These are phyloP conservation scores for Usnea hakonensis DNA, from an alignment of 495 filamentous ascomycete genomes.

Conservation along the genomic window DNA sequence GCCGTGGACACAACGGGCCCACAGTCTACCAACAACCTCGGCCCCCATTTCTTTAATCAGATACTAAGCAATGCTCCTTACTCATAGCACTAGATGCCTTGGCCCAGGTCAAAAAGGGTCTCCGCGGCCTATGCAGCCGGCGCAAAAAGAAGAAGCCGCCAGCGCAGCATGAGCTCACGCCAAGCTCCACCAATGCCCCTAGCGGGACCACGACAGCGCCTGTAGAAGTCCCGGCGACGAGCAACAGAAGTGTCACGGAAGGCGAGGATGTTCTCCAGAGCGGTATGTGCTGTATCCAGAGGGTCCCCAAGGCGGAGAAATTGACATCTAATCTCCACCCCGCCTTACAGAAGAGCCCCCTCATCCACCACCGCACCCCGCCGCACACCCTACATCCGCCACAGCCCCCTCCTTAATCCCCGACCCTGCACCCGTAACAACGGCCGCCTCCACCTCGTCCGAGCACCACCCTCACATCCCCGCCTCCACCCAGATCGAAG, in stretches of 20 bases:
- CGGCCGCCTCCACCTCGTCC: background rate
- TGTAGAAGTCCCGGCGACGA: background rate
- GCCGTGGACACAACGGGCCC: background rate
- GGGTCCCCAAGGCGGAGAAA: background rate
- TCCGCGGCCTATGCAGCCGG: slow-evolving; percentile 21
- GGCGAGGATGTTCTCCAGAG: background rate
- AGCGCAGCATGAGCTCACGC: slow-evolving; percentile 6
- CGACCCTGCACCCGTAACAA: background rate
- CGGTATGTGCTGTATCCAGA: background rate
- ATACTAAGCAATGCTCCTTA: background rate
- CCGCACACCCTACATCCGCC: background rate
- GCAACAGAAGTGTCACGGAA: background rate
- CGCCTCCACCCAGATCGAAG: slow-evolving; percentile 1
- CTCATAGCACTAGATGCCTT: slow-evolving; percentile 21
- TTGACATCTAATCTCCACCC: background rate
- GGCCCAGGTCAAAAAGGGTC: slow-evolving; percentile 22
- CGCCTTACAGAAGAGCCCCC: background rate
- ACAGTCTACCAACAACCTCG: background rate
- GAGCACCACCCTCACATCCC: slow-evolving; percentile 6
- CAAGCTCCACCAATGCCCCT: background rate
- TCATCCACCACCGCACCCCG: background rate
- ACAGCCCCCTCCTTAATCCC: background rate
- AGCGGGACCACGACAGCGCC: slow-evolving; percentile 5
- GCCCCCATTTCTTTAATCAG: background rate
- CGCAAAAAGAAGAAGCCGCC: slow-evolving; percentile 16